phyloP scores from a whole-genome alignment of 73 alveolate genomes.

The Paramecium sonneborni region DNA sequence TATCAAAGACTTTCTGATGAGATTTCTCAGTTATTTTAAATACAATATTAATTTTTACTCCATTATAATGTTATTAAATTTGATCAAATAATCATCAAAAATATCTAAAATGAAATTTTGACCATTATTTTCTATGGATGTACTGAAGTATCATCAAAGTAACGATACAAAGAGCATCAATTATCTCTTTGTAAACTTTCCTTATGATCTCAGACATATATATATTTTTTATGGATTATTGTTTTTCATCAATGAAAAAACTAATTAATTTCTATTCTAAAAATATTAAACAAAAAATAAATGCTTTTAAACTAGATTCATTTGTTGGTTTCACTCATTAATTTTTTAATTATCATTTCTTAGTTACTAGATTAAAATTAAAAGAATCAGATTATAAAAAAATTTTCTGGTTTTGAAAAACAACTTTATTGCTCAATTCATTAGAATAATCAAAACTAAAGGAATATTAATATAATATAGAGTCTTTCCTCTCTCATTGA shows the following conservation, averaged over 20 bases:
- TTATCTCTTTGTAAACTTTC: neutral
- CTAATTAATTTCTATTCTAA: too few relatives aligned
- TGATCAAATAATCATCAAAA: too few relatives aligned
- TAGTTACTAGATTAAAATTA: neutral
- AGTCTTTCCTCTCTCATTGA: neutral
- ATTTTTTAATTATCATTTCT: neutral
- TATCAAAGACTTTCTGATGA: neutral
- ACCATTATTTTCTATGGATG: neutral
- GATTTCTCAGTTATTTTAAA: neutral
- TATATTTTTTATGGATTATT: neutral
- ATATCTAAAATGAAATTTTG: neutral
- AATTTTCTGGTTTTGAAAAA: neutral
- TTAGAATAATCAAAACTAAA: neutral
- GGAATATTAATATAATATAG: neutral
- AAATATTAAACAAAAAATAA: neutral
- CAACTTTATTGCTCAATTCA: neutral
- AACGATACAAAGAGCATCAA: neutral
- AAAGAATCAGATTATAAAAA: neutral
- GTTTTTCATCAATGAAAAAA: neutral
- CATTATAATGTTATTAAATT: neutral
- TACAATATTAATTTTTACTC: neutral
- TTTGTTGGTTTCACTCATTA: neutral
- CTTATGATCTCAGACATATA: neutral
- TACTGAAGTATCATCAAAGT: neutral
- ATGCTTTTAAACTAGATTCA: neutral